Evolutionary conservation across 2,329 filamentous ascomycete genomes (phyloP), one percentile per base, ranked within the genome.

Genomic region (Pseudogymnoascus pannorum): DNA sequence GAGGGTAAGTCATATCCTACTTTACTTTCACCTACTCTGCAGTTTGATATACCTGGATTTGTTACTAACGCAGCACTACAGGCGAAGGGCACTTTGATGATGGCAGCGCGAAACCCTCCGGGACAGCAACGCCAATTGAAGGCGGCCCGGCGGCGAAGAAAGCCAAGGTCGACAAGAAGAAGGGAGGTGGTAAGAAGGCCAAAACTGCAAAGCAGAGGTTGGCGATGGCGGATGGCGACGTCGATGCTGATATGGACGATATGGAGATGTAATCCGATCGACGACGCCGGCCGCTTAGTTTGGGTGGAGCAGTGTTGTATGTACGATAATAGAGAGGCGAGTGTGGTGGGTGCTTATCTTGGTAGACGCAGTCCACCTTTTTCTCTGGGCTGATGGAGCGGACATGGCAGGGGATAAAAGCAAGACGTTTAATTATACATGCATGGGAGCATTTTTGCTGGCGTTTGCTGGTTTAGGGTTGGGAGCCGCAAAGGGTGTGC

Each of bases 81-180:
- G 93, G 93, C 70, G 94, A 99, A 81, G 94, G 94, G 63, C 87
- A 96, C 73, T 99, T 99, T 75, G 93, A 97, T 68, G 92, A 96
- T 73, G 82, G 81, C 57, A 87, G 83, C 68, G 88, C 87, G 67
- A 94, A 96, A 71, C 85, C 86, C 22, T 95, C 90, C 2, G 94
- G 92, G 35, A 87, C 92, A 0, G 91, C 90, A 3, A 97, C 94
- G 1, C 92, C 92, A 0, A 82, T 88, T 9, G 84, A 85, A 58
- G 77, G 74, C 3, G 76, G 76, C 40, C 80, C 82, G 14, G 72
- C 81, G 33, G 71, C 74, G 67, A 72, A 79, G 71, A 79, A 84
- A 75, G 85, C 88, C 78, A 81, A 86, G 72, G 74, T 61, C 68
- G 73, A 60, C 72, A 71, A 70, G 62, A 72, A 77, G 62, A 82